Percentiles rank a stretch among this genome's conserved stretches.
phyloP scores from a whole-genome alignment of 495 filamentous ascomycete genomes.

The Aspergillus funiculosus region DNA sequence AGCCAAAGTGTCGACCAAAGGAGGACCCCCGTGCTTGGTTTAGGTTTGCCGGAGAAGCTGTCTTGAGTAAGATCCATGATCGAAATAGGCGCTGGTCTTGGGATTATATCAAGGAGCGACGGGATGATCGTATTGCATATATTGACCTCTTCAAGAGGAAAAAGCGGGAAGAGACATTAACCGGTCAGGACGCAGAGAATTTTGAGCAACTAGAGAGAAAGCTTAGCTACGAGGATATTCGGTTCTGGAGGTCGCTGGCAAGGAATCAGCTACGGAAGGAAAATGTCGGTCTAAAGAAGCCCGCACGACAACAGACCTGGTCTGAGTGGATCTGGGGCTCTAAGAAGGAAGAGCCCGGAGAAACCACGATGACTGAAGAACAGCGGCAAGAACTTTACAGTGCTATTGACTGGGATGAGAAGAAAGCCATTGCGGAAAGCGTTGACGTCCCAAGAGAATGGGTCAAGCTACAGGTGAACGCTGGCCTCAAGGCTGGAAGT shows the following conservation, averaged over 20 bases:
- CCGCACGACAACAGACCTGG: slow-evolving; percentile 67
- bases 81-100: slow-evolving; percentile 86
- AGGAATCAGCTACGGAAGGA: slow-evolving; percentile 93
- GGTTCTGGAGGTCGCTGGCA: slow-evolving; percentile 92
- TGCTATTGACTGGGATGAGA: slow-evolving; percentile 97
- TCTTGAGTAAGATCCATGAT: slow-evolving; percentile 90
- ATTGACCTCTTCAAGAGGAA: slow-evolving; percentile 91
- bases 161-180: slow-evolving; percentile 71
- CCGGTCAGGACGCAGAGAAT: slow-evolving; percentile 62
- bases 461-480: slow-evolving; percentile 85
- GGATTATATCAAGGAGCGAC: slow-evolving; percentile 85
- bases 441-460: slow-evolving; percentile 87
- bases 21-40: slow-evolving; percentile 92
- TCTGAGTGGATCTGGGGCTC: slow-evolving; percentile 80
- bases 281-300: slow-evolving; percentile 73
- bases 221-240: slow-evolving; percentile 87
- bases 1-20: slow-evolving; percentile 78
- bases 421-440: slow-evolving; percentile 76
- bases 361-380: slow-evolving; percentile 82
- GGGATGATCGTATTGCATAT: slow-evolving; percentile 84
- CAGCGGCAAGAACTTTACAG: slow-evolving; percentile 95
- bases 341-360: slow-evolving; percentile 64
- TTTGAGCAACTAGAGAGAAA: slow-evolving; percentile 77
- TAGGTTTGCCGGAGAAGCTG: slow-evolving; percentile 78
- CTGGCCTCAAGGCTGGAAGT: slow-evolving; percentile 83